These are phyloP conservation scores for Hymenoscyphus albidus DNA, from an alignment of 2,329 filamentous ascomycete genomes.

Conservation along the genomic window DNA sequence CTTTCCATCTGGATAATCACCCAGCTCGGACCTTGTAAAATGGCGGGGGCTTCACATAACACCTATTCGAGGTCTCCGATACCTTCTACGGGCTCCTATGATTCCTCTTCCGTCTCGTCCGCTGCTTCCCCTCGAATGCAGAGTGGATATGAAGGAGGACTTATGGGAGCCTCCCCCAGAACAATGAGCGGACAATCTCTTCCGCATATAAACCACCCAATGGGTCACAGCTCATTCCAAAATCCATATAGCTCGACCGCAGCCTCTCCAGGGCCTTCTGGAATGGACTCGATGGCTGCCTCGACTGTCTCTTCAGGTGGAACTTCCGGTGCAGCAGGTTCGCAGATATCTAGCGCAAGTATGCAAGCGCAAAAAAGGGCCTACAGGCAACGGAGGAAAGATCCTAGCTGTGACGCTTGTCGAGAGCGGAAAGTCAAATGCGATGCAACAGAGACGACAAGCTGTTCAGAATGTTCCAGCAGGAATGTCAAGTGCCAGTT, in stretches of 20 bases:
- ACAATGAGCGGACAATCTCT: slow-evolving; percentile 47
- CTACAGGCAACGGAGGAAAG: slow-evolving; percentile 90
- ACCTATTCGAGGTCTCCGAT: slow-evolving; percentile 59
- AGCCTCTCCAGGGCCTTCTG: slow-evolving; percentile 37
- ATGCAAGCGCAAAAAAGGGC: slow-evolving; percentile 81
- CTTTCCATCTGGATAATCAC: slow-evolving; percentile 24
- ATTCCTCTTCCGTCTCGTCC: slow-evolving; percentile 61
- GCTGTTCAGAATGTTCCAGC: slow-evolving; percentile 95
- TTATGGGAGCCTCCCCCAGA: slow-evolving; percentile 51
- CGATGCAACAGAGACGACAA: slow-evolving; percentile 92
- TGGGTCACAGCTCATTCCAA: slow-evolving; percentile 29
- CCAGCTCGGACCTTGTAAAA: slow-evolving; percentile 33
- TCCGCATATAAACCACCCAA: slow-evolving; percentile 49
- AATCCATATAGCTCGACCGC: slow-evolving; percentile 30
- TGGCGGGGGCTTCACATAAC: slow-evolving; percentile 55
- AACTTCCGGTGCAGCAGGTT: slow-evolving; percentile 46
- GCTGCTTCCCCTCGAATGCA: slow-evolving; percentile 55
- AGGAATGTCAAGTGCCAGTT: slow-evolving; percentile 97
- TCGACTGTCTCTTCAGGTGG: slow-evolving; percentile 54
- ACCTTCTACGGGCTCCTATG: slow-evolving; percentile 57
- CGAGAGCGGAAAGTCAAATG: slow-evolving; percentile 83
- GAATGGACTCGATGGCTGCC: slow-evolving; percentile 59
- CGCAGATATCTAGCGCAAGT: slow-evolving; percentile 40
- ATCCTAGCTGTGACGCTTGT: slow-evolving; percentile 95
- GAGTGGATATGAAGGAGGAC: slow-evolving; percentile 49